Evolutionary conservation across 23 red algal species (phyloP), one percentile per base, ranked within the genome.

Genomic region (Cyanidium caldarium): DNA sequence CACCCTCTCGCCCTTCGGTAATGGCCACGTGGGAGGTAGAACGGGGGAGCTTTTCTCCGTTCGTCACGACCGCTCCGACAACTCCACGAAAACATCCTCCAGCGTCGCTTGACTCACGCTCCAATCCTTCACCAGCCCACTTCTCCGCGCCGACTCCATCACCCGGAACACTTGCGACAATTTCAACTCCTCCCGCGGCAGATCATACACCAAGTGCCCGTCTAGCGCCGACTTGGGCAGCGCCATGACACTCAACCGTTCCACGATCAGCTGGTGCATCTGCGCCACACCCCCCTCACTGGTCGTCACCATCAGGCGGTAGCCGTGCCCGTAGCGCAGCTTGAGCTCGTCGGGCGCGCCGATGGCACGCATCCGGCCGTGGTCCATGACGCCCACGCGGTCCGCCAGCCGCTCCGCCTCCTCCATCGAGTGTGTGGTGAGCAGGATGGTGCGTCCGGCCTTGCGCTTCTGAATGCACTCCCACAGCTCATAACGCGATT

Each of bases 391-490:
- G 15, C 77, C 81, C 2, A 85, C 83, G 16, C 88, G 51, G 25
- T 76, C 75, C 34, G 80, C 79, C 21, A 94, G 76, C 28, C 67
- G 45, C 36, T 94, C 76, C 16, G 88, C 82, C 68, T 94, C 88
- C 72, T 94, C 88, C 39, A 94, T 79, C 0, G 88, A 94, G 37
- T 94, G 88, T 14, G 88, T 94, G 2, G 88, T 94, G 3, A 94
- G 70, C 33, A 94, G 44, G 57, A 94, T 69, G 33, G 82, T 73
- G 20, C 84, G 83, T 23, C 74, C 73, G 2, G 72, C 61, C n/a
- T 78, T 76, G 28, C 65, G 61, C 20, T 51, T 39, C 42, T 82
- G 42, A 72, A 94, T 86, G 31, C 81, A 76, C 33, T 81, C 65
- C 88, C 88, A 94, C 42, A 94, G 44, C 16, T 82, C 65, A 44